Evolutionary conservation across 176 grass and related monocot species (phyloP), one percentile per base, ranked within the genome.

Genomic region (Microstegium vimineum): DNA sequence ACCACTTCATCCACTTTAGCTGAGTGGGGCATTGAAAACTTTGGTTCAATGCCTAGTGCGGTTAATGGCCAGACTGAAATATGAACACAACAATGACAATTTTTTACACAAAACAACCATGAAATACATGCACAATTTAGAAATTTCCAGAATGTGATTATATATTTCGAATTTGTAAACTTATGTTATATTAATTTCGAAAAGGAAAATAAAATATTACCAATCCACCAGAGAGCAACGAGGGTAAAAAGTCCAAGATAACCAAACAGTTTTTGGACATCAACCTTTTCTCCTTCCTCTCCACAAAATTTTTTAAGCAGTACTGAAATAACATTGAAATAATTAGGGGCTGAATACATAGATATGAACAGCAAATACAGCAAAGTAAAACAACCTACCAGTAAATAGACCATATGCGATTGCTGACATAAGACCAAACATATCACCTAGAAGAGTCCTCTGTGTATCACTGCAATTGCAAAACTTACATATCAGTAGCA

Each of bases 301-400:
- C 96, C 93, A 65, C 93, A 90, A 87, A 94, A 90, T 49, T 99
- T 99, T 88, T 99, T 99, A 32, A 99, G 89, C 63, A 99, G 93
- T 45, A 99, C 96, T 99, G 72, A 11, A 88, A 82, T 22, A 52
- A 78, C 43, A 71, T 89, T 70, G 82, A 84, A 84, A 70, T 16
- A 81, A 54, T 82, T 76, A 77, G 17, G 46, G 11, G 64, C 6
- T 73, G 64, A 27, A 52, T 49, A 25, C 2, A 74, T 14, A 82
- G 28, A 33, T 1, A 33, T 41, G 15, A 42, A 25, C 20, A 36
- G 45, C 15, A 16, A 41, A 79, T 16, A 49, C 49, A 51, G 15
- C 25, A 78, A 36, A 82, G 47, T 70, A 66, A 51, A 65, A 38
- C 7, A 63, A 89, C 82, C 2, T 56, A 99, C 96, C 93, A 49